Conservation (phyloP, 208 protist species). For the Trypanosoma theileri region DNA sequence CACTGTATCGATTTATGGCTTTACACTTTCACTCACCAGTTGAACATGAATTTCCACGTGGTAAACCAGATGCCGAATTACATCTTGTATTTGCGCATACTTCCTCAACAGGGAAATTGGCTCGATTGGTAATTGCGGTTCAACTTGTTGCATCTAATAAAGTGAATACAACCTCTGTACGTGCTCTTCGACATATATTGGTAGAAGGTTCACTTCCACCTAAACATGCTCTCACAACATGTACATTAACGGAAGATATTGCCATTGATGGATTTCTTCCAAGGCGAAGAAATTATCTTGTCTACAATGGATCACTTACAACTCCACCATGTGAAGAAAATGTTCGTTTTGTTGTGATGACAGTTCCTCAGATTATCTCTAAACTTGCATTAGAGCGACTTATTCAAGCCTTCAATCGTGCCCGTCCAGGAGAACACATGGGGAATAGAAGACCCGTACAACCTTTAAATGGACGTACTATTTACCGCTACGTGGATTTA, state of each 20-base stretch:
- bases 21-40: constrained; percentile 67
- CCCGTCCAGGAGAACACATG: constrained; percentile 44
- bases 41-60: constrained; percentile 61
- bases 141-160: constrained; percentile 57
- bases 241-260: constrained; percentile 55
- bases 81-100: constrained; percentile 53
- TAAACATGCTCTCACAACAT: constrained; percentile 57
- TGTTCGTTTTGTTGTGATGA: constrained; percentile 80
- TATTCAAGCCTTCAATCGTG: constrained; percentile 39
- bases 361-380: constrained; percentile 66
- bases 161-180: constrained; percentile 56
- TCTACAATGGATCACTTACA: constrained; percentile 79
- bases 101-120: constrained; percentile 11
- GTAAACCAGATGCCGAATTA: constrained; percentile 66
- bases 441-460: constrained; percentile 66
- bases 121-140: constrained; percentile 51
- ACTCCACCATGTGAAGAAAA: constrained; percentile 73
- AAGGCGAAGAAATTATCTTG: constrained; percentile 53
- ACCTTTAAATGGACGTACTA: constrained; percentile 53
- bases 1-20: constrained; percentile 50
- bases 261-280: constrained; percentile 51
- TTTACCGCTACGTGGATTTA: constrained; percentile 66
- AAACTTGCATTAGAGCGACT: constrained; percentile 48
- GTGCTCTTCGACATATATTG: constrained; percentile 63
- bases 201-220: constrained; percentile 55